phyloP scores from a whole-genome alignment of 805 yeast species.

The Saccharomyces jurei region DNA sequence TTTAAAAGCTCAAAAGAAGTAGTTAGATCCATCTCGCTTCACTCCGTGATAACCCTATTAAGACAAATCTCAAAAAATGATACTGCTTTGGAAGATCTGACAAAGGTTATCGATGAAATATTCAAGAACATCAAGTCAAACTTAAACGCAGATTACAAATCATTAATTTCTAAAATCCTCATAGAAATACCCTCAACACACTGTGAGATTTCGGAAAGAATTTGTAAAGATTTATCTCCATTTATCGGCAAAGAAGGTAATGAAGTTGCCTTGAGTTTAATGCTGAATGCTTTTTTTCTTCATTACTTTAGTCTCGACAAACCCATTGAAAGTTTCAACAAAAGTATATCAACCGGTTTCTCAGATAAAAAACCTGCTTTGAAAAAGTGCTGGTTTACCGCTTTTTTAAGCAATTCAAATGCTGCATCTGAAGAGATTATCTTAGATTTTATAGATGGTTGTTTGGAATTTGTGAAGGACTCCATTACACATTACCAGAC shows the following conservation, averaged over 20 bases:
- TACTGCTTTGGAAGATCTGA: conserved; percentile 25
- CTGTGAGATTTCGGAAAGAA: conserved; percentile 29
- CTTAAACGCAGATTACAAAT: conserved; percentile 59
- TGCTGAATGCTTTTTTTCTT: conserved; percentile 42
- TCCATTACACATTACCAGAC: conserved; percentile 33
- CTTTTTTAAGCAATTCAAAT: conserved; percentile 27
- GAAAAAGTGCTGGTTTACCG: conserved; percentile 58
- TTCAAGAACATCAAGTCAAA: conserved; percentile 50
- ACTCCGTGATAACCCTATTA: conserved; percentile 28
- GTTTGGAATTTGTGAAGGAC: conserved; percentile 26
- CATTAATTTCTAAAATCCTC: conserved; percentile 41
- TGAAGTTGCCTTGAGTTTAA: conserved; percentile 48
- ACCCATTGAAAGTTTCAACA: conserved; percentile 21
- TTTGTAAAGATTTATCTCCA: conserved; percentile 40
- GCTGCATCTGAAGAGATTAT: conserved; percentile 35
- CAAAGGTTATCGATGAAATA: conserved; percentile 42
- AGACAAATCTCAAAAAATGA: conserved; percentile 13
- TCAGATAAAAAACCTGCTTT: conserved; percentile 54
- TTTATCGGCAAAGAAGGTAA: conserved; percentile 68
- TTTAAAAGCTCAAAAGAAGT: conserved; percentile 63
- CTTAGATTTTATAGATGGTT: conserved; percentile 19
- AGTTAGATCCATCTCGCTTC: conserved; percentile 46
- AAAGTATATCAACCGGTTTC: conserved; percentile 48
- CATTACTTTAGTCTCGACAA: conserved; percentile 34
- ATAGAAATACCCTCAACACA: conserved; percentile 23